Conservation (phyloP, 2,329 filamentous ascomycete species). For the Zarea fungicola region DNA sequence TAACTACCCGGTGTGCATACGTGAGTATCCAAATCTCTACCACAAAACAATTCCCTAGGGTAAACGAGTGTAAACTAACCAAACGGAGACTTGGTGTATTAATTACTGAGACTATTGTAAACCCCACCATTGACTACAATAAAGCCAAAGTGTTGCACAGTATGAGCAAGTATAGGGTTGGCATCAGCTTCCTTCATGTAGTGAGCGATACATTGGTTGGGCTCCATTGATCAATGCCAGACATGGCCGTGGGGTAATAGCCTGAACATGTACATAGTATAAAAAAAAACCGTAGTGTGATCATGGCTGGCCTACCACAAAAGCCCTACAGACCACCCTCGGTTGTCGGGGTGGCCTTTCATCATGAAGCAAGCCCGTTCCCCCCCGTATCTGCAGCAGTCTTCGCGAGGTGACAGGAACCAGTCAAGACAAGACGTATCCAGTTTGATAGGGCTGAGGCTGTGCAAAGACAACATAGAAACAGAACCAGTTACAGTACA, state of each 20-base stretch:
- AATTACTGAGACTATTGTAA: too few species aligned
- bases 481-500: background rate
- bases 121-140: background rate
- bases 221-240: background rate
- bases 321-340: too few species aligned
- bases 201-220: background rate
- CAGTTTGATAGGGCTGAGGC: conserved; percentile 9
- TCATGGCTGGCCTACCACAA: too few species aligned
- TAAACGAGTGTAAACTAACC: background rate
- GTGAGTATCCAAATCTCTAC: too few species aligned
- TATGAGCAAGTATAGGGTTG: conserved; percentile 8
- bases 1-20: too few species aligned
- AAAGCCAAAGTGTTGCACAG: too few species aligned
- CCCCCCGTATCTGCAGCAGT: too few species aligned
- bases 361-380: background rate
- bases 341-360: background rate
- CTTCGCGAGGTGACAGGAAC: too few species aligned
- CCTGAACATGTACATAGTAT: too few species aligned
- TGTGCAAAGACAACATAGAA: background rate
- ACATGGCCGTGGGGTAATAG: too few species aligned
- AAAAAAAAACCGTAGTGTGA: too few species aligned
- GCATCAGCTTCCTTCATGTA: background rate
- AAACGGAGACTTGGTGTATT: too few species aligned
- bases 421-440: background rate
- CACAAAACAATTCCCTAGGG: background rate